Percentiles rank a stretch among this genome's conserved stretches.
Evolutionary conservation across 2,329 filamentous ascomycete species (phyloP).

Genomic region (Nectriaceae sp.): DNA sequence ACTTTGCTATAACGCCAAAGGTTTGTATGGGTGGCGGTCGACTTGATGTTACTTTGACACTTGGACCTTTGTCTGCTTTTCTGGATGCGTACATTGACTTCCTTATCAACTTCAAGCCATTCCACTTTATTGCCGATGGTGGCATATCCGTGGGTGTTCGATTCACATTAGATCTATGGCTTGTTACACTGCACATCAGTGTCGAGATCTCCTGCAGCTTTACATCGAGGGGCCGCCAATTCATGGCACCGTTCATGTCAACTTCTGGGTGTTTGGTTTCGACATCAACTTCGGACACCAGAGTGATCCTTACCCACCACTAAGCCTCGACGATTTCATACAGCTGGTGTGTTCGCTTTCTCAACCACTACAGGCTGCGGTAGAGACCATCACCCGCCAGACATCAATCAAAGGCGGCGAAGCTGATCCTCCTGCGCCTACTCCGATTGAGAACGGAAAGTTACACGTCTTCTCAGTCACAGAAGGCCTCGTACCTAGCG

Average conservation of each 20-base stretch:
- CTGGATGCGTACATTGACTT: slow-evolving; percentile 15
- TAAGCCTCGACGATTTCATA: background rate
- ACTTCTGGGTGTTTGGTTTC: slow-evolving; percentile 24
- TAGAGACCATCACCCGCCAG: background rate
- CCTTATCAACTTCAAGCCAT: slow-evolving; percentile 33
- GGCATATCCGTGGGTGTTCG: slow-evolving; percentile 27
- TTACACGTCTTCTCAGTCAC: background rate
- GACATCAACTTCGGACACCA: slow-evolving; percentile 10
- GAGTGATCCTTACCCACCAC: background rate
- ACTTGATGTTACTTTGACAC: slow-evolving; percentile 11
- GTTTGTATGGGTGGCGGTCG: slow-evolving; percentile 36
- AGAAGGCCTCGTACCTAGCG: background rate
- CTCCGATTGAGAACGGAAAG: background rate
- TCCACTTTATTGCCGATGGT: slow-evolving; percentile 28
- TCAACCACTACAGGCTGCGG: background rate
- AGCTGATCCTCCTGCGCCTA: background rate
- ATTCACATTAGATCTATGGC: slow-evolving; percentile 13
- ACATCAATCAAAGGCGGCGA: background rate
- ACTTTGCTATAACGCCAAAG: slow-evolving; percentile 42
- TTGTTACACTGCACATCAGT: slow-evolving; percentile 15
- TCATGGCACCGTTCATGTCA: slow-evolving; percentile 14
- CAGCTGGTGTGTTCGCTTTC: background rate
- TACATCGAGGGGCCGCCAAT: slow-evolving; percentile 17
- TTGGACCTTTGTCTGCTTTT: slow-evolving; percentile 3
- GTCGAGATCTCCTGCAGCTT: slow-evolving; percentile 18